Evolutionary conservation across 257 asterid species (phyloP).

Genomic region (Penstemon davidsonii): DNA sequence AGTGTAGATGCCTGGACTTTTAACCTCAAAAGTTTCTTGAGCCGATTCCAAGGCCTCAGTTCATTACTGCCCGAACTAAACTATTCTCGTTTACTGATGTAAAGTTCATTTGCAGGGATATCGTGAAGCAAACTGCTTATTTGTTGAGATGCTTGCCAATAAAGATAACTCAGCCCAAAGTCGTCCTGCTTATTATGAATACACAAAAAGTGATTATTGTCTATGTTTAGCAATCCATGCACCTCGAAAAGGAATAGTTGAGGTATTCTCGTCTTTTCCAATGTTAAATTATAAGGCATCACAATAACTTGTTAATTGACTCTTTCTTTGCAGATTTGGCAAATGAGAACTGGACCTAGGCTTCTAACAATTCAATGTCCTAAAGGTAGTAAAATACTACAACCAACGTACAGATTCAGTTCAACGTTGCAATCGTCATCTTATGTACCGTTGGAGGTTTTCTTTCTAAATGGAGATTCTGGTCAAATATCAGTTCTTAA

Average conservation of each 20-base stretch:
- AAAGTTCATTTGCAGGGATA: slow-evolving; percentile 65
- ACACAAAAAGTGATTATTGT: slow-evolving; percentile 73
- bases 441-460: slow-evolving; percentile 74
- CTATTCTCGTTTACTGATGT: neutral
- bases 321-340: slow-evolving; percentile 71
- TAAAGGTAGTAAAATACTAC: slow-evolving; percentile 86
- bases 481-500: slow-evolving; percentile 84
- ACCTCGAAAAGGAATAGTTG: slow-evolving; percentile 91
- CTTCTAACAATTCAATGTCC: slow-evolving; percentile 83
- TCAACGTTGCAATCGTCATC: slow-evolving; percentile 45
- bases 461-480: slow-evolving; percentile 92
- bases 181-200: slow-evolving; percentile 38
- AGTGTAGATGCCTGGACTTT: too few species aligned
- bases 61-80: neutral
- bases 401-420: slow-evolving; percentile 83
- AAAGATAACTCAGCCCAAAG: slow-evolving; percentile 45
- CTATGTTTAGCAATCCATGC: slow-evolving; percentile 97
- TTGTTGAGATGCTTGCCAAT: slow-evolving; percentile 84
- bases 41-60: slow-evolving; percentile 9
- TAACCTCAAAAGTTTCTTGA: too few species aligned
- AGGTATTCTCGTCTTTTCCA: slow-evolving; percentile 46
- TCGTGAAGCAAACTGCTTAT: slow-evolving; percentile 95
- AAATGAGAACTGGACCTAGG: slow-evolving; percentile 97
- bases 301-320: neutral
- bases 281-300: too few species aligned